These are phyloP conservation scores for Pezicula carpinea DNA, from an alignment of 2,329 filamentous ascomycete species.

Conservation along the genomic window DNA sequence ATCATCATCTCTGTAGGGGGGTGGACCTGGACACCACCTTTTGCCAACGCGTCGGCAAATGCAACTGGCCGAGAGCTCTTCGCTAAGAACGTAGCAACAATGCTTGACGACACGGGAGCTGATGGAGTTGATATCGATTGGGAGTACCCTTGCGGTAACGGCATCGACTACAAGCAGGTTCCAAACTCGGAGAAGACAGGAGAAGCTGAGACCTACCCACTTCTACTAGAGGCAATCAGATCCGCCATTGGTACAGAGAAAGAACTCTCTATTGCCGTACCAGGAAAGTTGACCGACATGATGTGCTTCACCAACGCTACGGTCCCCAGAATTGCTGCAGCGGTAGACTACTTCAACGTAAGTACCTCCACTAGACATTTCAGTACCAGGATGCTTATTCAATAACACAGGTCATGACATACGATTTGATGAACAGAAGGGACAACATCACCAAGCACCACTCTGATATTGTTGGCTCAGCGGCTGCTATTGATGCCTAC, in stretches of 20 bases:
- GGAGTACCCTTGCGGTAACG: conserved; percentile 1
- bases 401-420: conserved; percentile 43
- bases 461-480: conserved; percentile 50
- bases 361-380: not conserved
- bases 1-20: not conserved
- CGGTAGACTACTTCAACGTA: conserved; percentile 1
- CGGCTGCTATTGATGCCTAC: conserved; percentile 52
- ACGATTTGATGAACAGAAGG: conserved; percentile 65
- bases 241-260: not conserved
- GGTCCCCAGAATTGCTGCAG: not conserved
- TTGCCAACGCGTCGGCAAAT: not conserved
- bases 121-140: conserved; percentile 1
- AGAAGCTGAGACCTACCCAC: not conserved
- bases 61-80: not conserved
- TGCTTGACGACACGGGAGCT: conserved; percentile 1
- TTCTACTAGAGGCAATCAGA: not conserved
- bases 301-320: conserved; percentile 1
- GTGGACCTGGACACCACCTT: not conserved
- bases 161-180: conserved; percentile 3
- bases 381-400: not conserved
- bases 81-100: not conserved
- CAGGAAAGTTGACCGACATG: not conserved
- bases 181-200: conserved; percentile 1
- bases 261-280: not conserved
- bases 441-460: conserved; percentile 59